phyloP scores from a whole-genome alignment of 345 rosid species.

The Nephelium lappaceum region DNA sequence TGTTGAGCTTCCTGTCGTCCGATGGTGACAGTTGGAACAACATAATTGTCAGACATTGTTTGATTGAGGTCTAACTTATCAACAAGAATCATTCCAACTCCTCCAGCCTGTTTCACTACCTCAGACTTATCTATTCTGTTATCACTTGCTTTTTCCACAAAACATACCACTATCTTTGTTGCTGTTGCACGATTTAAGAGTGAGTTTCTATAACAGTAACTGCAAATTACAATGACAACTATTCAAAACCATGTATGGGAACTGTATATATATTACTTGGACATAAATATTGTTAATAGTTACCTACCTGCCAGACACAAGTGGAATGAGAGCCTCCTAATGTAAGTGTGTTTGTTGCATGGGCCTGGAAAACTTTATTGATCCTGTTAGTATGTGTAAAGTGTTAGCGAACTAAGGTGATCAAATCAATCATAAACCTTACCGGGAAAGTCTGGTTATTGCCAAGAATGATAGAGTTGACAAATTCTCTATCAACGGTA shows the following conservation, averaged over 20 bases:
- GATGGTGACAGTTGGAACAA: not conserved
- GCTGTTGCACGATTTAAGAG: not conserved
- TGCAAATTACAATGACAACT: not conserved
- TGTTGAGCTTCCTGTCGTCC: not conserved
- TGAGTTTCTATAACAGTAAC: not conserved
- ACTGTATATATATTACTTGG: too few species aligned
- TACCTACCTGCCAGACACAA: too few species aligned
- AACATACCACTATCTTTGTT: not conserved
- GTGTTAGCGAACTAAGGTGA: too few species aligned
- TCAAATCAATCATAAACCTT: too few species aligned
- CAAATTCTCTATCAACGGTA: constrained; percentile 17
- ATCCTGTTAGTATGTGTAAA: too few species aligned
- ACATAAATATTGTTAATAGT: too few species aligned
- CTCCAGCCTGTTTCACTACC: not conserved
- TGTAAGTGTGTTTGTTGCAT: too few species aligned
- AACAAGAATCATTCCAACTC: not conserved
- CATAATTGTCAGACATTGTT: not conserved
- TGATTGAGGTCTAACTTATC: not conserved
- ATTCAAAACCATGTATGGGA: too few species aligned
- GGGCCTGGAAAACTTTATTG: too few species aligned
- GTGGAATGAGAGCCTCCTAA: too few species aligned
- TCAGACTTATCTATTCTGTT: not conserved
- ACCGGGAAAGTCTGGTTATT: too few species aligned
- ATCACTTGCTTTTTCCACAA: not conserved
- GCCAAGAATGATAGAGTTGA: not conserved